phyloP scores from a whole-genome alignment of 2,329 filamentous ascomycete genomes.

The Penicillium sp. region DNA sequence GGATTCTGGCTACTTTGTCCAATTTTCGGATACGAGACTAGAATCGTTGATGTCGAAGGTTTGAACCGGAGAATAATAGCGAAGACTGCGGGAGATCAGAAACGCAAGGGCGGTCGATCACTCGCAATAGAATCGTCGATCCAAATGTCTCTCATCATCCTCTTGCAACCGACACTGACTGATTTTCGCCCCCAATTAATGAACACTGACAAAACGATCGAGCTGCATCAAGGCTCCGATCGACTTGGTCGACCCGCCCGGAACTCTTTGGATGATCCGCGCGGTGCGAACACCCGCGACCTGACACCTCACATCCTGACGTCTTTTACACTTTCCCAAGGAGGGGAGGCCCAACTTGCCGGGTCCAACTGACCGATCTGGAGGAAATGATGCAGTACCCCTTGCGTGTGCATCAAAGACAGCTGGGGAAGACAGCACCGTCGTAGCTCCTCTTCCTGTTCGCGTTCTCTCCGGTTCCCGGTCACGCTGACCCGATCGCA shows the following conservation, averaged over 20 bases:
- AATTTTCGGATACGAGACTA: not conserved
- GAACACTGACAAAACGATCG: not conserved
- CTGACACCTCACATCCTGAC: constrained; percentile 24
- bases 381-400: not conserved
- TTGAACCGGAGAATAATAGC: not conserved
- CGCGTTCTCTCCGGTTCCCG: not conserved
- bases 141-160: not conserved
- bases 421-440: not conserved
- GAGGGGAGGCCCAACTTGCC: not conserved
- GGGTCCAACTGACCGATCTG: constrained; percentile 1
- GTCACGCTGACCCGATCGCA: constrained; percentile 10
- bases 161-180: not conserved
- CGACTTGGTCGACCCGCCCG: constrained; percentile 14
- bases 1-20: not conserved
- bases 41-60: not conserved
- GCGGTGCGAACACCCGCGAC: constrained; percentile 6
- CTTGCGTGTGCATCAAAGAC: constrained; percentile 9
- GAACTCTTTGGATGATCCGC: constrained; percentile 16
- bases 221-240: constrained; percentile 13
- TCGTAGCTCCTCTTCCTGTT: not conserved
- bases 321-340: constrained; percentile 9
- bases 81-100: constrained; percentile 1
- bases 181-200: no score
- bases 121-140: not conserved
- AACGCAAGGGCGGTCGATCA: constrained; percentile 8